A percentile compares a stretch with the other conserved stretches of the same genome.
Evolutionary conservation across 1,284 basidiomycete species (phyloP).

Genomic region (Sparassis latifolia): DNA sequence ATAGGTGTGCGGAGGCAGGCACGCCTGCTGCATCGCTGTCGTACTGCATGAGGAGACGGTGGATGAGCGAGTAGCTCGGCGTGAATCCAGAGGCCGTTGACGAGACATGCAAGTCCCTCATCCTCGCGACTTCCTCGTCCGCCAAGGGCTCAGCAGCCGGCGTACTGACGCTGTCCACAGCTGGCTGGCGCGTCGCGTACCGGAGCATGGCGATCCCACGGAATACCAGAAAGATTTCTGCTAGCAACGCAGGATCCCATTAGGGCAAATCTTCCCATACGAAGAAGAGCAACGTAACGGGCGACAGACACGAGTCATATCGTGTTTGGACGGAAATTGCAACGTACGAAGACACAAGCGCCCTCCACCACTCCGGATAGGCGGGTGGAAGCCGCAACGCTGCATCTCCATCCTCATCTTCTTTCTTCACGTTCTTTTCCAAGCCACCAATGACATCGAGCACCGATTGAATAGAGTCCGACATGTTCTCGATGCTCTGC

Average conservation of each 20-base stretch:
- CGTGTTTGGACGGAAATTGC: slow-evolving; percentile 58
- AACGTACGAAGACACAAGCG: slow-evolving; percentile 56
- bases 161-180: slow-evolving; percentile 35
- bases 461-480: slow-evolving; percentile 44
- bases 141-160: slow-evolving; percentile 26
- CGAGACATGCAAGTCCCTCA: slow-evolving; percentile 69
- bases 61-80: slow-evolving; percentile 64
- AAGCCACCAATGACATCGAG: slow-evolving; percentile 67
- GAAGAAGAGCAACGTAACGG: slow-evolving; percentile 69
- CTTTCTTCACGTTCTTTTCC: slow-evolving; percentile 63
- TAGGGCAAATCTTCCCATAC: slow-evolving; percentile 50
- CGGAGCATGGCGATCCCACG: slow-evolving; percentile 66
- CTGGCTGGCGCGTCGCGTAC: slow-evolving; percentile 51
- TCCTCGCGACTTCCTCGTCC: slow-evolving; percentile 59
- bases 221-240: slow-evolving; percentile 74
- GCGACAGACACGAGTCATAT: slow-evolving; percentile 62
- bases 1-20: slow-evolving; percentile 57
- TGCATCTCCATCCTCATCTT: slow-evolving; percentile 69
- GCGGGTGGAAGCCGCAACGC: slow-evolving; percentile 46
- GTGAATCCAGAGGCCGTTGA: slow-evolving; percentile 38
- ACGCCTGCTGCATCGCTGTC: slow-evolving; percentile 36
- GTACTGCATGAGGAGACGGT: slow-evolving; percentile 56
- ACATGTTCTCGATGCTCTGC: slow-evolving; percentile 47
- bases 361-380: slow-evolving; percentile 54
- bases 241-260: slow-evolving; percentile 61